Conservation (phyloP, 2,329 filamentous ascomycete species). For the Diplocarpon rosae region DNA sequence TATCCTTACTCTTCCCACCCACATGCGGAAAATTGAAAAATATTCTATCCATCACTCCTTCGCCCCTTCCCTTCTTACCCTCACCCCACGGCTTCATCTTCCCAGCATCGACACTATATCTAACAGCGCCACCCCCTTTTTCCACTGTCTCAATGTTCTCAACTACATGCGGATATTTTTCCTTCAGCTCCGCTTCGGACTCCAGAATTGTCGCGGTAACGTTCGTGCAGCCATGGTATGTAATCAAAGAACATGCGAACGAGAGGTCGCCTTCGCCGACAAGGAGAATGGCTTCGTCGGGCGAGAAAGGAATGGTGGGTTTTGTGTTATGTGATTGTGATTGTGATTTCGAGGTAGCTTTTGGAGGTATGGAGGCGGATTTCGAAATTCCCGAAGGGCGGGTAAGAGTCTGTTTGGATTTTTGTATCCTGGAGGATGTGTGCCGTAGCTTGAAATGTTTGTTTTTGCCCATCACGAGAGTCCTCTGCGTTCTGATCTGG, state of each 20-base stretch:
- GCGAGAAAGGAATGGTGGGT: conserved; percentile 56
- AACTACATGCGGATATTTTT: conserved; percentile 64
- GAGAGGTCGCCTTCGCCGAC: conserved; percentile 75
- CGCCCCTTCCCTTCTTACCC: conserved; percentile 16
- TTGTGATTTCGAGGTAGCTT: not conserved
- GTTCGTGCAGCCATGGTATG: conserved; percentile 53
- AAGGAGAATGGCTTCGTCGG: conserved; percentile 59
- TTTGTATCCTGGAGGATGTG: conserved; percentile 9
- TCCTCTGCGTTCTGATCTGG: conserved; percentile 23
- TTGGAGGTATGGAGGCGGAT: conserved; percentile 3
- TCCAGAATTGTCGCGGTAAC: conserved; percentile 63
- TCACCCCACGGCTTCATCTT: conserved; percentile 41
- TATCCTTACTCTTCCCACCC: conserved; percentile 81
- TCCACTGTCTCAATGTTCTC: conserved; percentile 46
- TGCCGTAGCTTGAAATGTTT: conserved; percentile 15
- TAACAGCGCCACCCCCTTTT: conserved; percentile 32
- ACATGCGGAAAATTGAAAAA: conserved; percentile 98
- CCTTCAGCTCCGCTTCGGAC: conserved; percentile 43
- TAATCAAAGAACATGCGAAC: conserved; percentile 57
- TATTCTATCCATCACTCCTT: conserved; percentile 55
- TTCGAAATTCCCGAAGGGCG: conserved; percentile 13
- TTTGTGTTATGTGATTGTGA: conserved; percentile 21
- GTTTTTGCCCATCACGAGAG: conserved; percentile 21
- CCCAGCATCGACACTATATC: conserved; percentile 57
- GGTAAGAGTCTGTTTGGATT: conserved; percentile 6